Evolutionary conservation across 768 basidiomycete genomes (phyloP).

Genomic region (Phlebiopsis gigantea): DNA sequence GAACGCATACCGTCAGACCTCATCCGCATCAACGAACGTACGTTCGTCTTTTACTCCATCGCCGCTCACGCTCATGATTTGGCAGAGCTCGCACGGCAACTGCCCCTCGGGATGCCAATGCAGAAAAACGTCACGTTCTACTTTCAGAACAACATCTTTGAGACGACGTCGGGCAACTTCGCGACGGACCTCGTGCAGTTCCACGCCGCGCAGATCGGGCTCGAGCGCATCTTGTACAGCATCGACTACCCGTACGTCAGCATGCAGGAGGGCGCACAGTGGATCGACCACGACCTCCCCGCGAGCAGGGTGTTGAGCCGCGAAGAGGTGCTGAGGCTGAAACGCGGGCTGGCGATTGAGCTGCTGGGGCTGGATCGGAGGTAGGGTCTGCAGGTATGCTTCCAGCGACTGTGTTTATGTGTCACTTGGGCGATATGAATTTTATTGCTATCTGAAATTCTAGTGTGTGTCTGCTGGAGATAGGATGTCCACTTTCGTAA

Average conservation of each 20-base stretch:
- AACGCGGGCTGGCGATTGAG: not conserved
- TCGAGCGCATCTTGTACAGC: not conserved
- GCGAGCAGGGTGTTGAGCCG: not conserved
- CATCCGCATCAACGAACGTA: not conserved
- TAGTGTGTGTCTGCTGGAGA: too few species aligned
- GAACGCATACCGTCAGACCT: constrained; percentile 4
- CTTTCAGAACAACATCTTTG: constrained; percentile 2
- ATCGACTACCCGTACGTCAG: not conserved
- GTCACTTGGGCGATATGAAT: too few species aligned
- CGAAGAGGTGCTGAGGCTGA: not conserved
- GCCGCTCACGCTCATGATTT: not conserved
- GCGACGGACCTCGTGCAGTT: constrained; percentile 1
- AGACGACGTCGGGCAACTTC: constrained; percentile 4
- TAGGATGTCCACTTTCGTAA: too few species aligned
- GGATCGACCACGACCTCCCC: not conserved
- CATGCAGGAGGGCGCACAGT: not conserved
- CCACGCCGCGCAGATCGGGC: constrained; percentile 1
- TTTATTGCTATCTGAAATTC: too few species aligned
- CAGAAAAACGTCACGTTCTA: constrained; percentile 1
- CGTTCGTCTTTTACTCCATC: not conserved
- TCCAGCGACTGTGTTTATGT: too few species aligned
- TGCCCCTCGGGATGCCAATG: not conserved
- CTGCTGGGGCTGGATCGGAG: not conserved
- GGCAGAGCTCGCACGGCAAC: not conserved
- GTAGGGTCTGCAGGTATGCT: too few species aligned